Conservation (phyloP, 495 filamentous ascomycete species). For the Podospora tetraspora region DNA sequence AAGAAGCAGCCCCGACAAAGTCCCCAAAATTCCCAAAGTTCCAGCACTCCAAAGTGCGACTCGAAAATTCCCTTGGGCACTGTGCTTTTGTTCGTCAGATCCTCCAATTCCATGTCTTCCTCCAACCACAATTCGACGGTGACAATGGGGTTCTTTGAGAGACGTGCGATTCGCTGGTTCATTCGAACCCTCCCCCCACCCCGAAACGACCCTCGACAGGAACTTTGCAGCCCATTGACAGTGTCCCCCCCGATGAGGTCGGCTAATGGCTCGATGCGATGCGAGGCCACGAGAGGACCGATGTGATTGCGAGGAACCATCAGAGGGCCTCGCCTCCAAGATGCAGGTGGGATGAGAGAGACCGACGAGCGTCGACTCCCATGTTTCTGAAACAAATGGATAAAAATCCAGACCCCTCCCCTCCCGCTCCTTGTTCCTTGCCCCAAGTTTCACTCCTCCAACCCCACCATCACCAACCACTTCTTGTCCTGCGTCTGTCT, state of each 20-base stretch:
- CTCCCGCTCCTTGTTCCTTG: neutral
- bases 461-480: neutral
- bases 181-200: too few relatives aligned
- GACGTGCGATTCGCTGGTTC: too few relatives aligned
- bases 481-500: neutral
- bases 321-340: neutral
- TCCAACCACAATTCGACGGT: neutral
- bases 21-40: neutral
- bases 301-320: neutral
- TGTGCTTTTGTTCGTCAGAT: too few relatives aligned
- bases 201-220: neutral
- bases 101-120: neutral
- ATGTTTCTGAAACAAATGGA: neutral
- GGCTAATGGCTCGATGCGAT: neutral
- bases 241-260: too few relatives aligned
- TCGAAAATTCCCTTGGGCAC: too few relatives aligned
- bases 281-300: neutral
- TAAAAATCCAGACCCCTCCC: neutral
- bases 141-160: neutral
- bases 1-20: neutral
- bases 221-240: neutral
- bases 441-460: neutral
- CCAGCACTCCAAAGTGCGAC: neutral
- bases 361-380: neutral
- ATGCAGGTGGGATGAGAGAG: neutral